Evolutionary conservation across 108 stramenopile species (phyloP), one percentile per base, ranked within the genome.

Genomic region (Discostella stelligeroides): DNA sequence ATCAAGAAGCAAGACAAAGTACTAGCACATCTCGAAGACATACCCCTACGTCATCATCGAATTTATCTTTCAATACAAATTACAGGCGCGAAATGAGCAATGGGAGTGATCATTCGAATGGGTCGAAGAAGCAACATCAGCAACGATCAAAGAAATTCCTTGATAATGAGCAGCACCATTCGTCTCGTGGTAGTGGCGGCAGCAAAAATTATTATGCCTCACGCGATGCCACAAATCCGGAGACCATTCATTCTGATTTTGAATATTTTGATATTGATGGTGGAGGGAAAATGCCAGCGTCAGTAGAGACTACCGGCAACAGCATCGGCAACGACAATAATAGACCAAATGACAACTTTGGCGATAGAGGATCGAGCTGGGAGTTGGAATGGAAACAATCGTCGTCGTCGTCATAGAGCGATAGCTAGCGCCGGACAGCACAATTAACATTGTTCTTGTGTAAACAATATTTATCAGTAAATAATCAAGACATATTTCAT

Each of bases 1-100:
- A 76, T 38, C 72, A 78, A 39, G 65, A 80, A 51, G 65, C 54
- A 14, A 47, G 55, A 24, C 55, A 39, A 29, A 27, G 41, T 47
- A 56, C 12, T n/a, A 54, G 27, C 25, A 54, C 53, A 10, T 0
- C 4, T 54, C 53, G 0, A 54, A 54, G 28, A 7, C 53, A 12
- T 54, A 23, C 23, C 28, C 53, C 4, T 29, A 54, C 28, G 0
- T 14, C 24, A 23, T 23, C 25, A 12, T 23, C 53, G 53, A 54
- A 8, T 24, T 21, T 23, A 53, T 24, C 51, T 2, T 21, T 24
- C 7, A 47, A 23, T 23, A 53, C 18, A 53, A 20, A 8, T 53
- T 10, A 23, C 53, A 27, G 27, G 7, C 21, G 23, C 23, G 48
- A 6, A 49, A 49, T 23, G 6, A 20, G 13, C 25, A 30, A 12